Base-by-base conservation (phyloP, 345 rosid genomes). In the Bruguiera sexangula region DNA sequence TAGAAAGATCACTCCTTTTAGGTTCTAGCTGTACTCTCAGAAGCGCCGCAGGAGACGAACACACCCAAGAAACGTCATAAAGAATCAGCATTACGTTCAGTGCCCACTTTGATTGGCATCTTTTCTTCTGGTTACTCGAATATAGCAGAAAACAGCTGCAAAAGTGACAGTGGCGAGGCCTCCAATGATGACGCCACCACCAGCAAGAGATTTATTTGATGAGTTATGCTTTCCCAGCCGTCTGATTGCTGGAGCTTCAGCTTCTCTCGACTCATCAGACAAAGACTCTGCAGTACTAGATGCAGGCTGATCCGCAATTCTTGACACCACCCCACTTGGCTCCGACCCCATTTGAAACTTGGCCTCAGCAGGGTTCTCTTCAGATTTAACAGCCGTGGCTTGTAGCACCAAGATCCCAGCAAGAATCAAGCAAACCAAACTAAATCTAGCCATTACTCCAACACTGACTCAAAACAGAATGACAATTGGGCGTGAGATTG, bases 171-270 rank as follows among this genome's bases (percentile, higher is more conserved):
- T 88, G 50, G 79, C 75, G 48, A 88, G 86, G 20, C 93, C 93
- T 51, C 88, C 93, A 27, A 86, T 77, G 65, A 88, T 86, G 32
- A 88, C 84, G 16, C 88, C 90, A 8, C 93, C 93, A 37, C 85
- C 93, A 6, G 88, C 88, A 60, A 78, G 74, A 1, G 88, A 84
- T 63, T 62, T 75, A 57, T 81, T 82, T 9, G 82, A 67, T 0
- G 77, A 73, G 65, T 70, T 85, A 66, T 83, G 84, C 71, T 77
- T 85, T 62, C 81, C 82, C 62, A 78, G 62, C 75, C 79, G 74
- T 67, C 88, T 80, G 70, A 31, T 68, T 74, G 52, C 82, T 0
- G 90, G 87, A 39, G 85, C 83, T 65, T 72, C 82, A 8, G 89
- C 84, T 57, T 27, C 73, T 34, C 22, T 24, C 0, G 63, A 27